Evolutionary conservation across 805 yeast species (phyloP).

Genomic region (Pichia phayaonensis): DNA sequence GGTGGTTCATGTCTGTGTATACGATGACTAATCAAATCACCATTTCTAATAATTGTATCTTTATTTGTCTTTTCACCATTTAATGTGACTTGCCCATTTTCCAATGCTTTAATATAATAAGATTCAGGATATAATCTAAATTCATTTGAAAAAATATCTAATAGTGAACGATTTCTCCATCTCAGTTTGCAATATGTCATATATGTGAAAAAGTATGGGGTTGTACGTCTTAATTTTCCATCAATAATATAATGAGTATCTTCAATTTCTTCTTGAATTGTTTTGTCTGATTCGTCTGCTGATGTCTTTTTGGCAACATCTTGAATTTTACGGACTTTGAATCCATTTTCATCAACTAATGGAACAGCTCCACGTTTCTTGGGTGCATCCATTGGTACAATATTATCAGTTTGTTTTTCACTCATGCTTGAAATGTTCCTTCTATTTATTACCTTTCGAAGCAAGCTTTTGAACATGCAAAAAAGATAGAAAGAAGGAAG

Average conservation of each 20-base stretch:
- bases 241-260: constrained; percentile 50
- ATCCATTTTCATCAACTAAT: constrained; percentile 37
- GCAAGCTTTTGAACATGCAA: not conserved
- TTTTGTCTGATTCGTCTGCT: constrained; percentile 30
- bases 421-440: not conserved
- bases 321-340: constrained; percentile 37
- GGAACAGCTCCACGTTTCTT: constrained; percentile 8
- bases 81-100: constrained; percentile 65
- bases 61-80: constrained; percentile 57
- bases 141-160: constrained; percentile 78
- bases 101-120: constrained; percentile 51
- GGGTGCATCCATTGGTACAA: not conserved
- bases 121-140: constrained; percentile 70
- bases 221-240: constrained; percentile 60
- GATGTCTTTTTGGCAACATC: constrained; percentile 37
- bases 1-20: constrained; percentile 90
- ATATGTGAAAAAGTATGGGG: constrained; percentile 85
- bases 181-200: constrained; percentile 84
- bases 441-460: not conserved
- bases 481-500: not conserved
- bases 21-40: constrained; percentile 73
- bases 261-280: constrained; percentile 48
- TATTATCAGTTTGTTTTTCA: not conserved
- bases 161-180: constrained; percentile 78
- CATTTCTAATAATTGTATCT: constrained; percentile 66